A percentile compares a stretch with the other conserved stretches of the same genome.
Conservation (phyloP, 495 filamentous ascomycete genomes). For the Elasticomyces elasticus region DNA sequence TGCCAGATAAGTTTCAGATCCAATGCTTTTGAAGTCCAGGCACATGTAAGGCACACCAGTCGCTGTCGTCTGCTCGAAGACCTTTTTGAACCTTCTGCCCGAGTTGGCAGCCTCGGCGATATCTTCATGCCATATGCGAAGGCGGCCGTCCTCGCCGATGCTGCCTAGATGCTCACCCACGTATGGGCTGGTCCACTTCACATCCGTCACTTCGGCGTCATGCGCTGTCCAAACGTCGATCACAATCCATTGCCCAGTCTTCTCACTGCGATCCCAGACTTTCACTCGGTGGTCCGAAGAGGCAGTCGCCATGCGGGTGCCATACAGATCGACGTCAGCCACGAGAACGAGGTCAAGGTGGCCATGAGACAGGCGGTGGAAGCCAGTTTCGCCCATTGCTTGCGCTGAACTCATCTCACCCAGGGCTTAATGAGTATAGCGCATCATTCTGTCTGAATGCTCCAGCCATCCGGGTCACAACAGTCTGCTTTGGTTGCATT, state of each 20-base stretch:
- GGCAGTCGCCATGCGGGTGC: constrained; percentile 80
- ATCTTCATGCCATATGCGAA: constrained; percentile 86
- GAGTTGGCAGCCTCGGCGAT: constrained; percentile 57
- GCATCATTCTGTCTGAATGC: no score
- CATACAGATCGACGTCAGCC: constrained; percentile 60
- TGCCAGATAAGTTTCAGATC: constrained; percentile 67
- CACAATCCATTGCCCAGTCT: constrained; percentile 60
- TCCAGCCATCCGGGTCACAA: background rate
- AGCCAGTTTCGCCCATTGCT: background rate
- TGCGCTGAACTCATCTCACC: background rate
- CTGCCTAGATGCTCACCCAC: constrained; percentile 53
- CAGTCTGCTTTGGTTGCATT: background rate
- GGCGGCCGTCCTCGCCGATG: constrained; percentile 76
- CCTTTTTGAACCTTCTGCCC: constrained; percentile 66
- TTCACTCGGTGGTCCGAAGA: constrained; percentile 89
- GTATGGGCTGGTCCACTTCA: constrained; percentile 67
- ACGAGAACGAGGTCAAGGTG: constrained; percentile 62
- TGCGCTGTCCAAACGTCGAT: constrained; percentile 87
- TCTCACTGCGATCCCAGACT: constrained; percentile 73
- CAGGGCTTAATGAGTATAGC: no score
- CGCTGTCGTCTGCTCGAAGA: constrained; percentile 46
- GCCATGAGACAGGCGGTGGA: constrained; percentile 41
- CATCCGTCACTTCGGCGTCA: constrained; percentile 82
- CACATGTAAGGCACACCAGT: constrained; percentile 60
- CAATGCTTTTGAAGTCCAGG: constrained; percentile 67